phyloP scores from a whole-genome alignment of 164 flowering plant genomes.

The Annona cherimola region DNA sequence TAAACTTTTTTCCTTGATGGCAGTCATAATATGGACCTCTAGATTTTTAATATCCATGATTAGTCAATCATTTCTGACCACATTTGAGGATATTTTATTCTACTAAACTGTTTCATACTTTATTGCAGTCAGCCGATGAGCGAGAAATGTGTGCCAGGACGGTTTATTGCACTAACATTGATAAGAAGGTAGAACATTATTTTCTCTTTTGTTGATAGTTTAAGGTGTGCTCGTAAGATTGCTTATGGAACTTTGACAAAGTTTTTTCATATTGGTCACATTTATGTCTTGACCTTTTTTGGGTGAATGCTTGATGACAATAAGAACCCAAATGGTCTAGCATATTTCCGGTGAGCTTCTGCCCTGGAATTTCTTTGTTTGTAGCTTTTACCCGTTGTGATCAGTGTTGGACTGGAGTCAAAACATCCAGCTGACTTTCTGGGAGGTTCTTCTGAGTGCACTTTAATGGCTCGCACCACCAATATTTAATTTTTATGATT shows the following conservation, averaged over 20 bases:
- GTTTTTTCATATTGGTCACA: background rate
- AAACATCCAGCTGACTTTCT: background rate
- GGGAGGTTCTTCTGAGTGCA: background rate
- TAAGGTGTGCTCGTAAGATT: background rate
- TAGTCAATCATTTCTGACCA: background rate
- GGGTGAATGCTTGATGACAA: background rate
- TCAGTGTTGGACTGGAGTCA: background rate
- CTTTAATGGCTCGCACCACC: background rate
- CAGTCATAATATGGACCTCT: background rate
- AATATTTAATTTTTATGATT: too few species aligned
- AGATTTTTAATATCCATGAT: background rate
- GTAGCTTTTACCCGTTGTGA: background rate
- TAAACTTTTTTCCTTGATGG: background rate
- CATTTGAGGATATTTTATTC: background rate
- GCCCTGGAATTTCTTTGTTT: background rate
- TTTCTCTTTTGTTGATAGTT: background rate
- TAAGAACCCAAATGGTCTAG: too few species aligned
- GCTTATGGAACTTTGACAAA: background rate
- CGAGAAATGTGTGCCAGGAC: conserved; percentile 98
- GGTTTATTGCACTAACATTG: conserved; percentile 92
- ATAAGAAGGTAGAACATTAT: conserved; percentile 66
- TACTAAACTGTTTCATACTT: conserved; percentile 6
- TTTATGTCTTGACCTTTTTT: background rate
- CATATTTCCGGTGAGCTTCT: background rate
- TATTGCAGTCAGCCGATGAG: conserved; percentile 87